Evolutionary conservation across 306 rosid genomes (phyloP).

Genomic region (Coriaria nepalensis): DNA sequence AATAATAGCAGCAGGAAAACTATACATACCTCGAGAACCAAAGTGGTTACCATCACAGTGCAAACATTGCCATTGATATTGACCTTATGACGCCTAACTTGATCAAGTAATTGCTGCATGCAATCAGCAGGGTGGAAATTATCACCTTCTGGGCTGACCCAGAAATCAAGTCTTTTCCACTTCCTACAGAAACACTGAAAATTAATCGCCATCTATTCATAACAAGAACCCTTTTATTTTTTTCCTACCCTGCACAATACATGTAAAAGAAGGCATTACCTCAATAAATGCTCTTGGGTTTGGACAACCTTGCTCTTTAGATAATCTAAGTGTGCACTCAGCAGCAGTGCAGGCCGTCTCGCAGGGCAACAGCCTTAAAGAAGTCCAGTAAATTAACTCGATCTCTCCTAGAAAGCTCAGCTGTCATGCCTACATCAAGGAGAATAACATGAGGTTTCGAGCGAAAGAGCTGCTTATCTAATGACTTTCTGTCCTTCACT

Average conservation of each 20-base stretch:
- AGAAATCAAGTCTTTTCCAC: conserved; percentile 39
- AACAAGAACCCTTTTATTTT: too few species aligned
- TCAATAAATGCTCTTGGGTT: conserved; percentile 59
- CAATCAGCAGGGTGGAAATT: conserved; percentile 40
- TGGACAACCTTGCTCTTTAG: conserved; percentile 56
- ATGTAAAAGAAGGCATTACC: conserved; percentile 30
- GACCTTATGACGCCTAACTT: conserved; percentile 60
- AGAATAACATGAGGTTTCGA: conserved; percentile 69
- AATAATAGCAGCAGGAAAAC: conserved; percentile 2
- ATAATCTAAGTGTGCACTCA: conserved; percentile 59
- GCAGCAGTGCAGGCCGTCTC: conserved; percentile 59
- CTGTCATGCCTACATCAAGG: conserved; percentile 80
- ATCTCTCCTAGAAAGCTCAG: conserved; percentile 57
- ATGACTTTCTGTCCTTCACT: conserved; percentile 19
- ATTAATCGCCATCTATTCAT: not conserved
- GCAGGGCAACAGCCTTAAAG: conserved; percentile 63
- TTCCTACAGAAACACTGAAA: conserved; percentile 30
- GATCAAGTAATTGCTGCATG: conserved; percentile 63
- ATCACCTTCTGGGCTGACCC: conserved; percentile 33
- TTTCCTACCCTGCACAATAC: too few species aligned
- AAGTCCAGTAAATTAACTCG: conserved; percentile 37
- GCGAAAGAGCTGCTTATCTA: conserved; percentile 32
- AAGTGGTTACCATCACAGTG: conserved; percentile 65
- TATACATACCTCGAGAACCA: conserved; percentile 66
- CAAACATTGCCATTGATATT: conserved; percentile 58